Conservation (phyloP, 768 basidiomycete genomes). For the Xerocomellus chrysenteron region DNA sequence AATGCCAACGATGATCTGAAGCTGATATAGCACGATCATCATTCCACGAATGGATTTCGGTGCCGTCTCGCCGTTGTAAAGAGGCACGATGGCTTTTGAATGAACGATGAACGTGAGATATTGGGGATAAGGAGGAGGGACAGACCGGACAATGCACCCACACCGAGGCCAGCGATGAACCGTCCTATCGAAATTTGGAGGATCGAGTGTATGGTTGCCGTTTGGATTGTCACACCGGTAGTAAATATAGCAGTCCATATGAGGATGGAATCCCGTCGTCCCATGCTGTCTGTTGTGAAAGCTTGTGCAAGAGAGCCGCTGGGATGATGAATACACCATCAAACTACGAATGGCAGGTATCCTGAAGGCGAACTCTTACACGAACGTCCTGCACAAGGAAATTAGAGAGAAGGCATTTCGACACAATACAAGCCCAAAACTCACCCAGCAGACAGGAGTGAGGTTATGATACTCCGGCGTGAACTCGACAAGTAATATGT, state of each 20-base stretch:
- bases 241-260: slow-evolving; percentile 16
- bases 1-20: slow-evolving; percentile 70
- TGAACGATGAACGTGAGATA: neutral
- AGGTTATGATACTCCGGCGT: slow-evolving; percentile 18
- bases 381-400: slow-evolving; percentile 7
- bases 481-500: slow-evolving; percentile 17
- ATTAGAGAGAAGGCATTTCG: neutral
- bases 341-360: neutral
- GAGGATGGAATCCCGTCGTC: slow-evolving; percentile 13
- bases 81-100: slow-evolving; percentile 52
- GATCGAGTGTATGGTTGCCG: slow-evolving; percentile 14
- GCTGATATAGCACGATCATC: slow-evolving; percentile 70
- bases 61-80: slow-evolving; percentile 78
- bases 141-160: slow-evolving; percentile 15
- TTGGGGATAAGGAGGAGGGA: neutral
- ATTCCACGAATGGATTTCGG: slow-evolving; percentile 73
- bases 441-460: slow-evolving; percentile 15
- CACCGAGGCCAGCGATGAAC: slow-evolving; percentile 14
- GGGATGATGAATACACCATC: neutral
- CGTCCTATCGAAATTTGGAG: slow-evolving; percentile 13
- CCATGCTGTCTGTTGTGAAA: slow-evolving; percentile 18
- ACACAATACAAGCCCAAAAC: neutral
- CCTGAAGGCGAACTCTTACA: neutral
- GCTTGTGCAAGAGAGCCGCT: slow-evolving; percentile 68
- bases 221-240: slow-evolving; percentile 13